Evolutionary conservation across 345 rosid genomes (phyloP), one percentile per base, ranked within the genome.

Genomic region (Brassica incana): DNA sequence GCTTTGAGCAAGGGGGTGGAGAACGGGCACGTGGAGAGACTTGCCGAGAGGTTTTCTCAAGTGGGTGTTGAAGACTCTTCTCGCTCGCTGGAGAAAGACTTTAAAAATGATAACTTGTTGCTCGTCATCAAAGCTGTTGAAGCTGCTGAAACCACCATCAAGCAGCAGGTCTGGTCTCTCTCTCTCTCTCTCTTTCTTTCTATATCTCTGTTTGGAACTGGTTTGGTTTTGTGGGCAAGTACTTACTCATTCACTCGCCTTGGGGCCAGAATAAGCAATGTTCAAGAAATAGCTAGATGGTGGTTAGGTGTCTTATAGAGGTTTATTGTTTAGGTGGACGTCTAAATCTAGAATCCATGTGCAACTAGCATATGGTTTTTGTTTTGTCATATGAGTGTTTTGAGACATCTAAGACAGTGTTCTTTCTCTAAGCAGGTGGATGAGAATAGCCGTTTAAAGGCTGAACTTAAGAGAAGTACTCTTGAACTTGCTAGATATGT

Each of bases 71-170:
- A 77, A 40, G 85, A 85, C 66, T 59, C 77, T 66, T 64, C 77
- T 58, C 62, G 32, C 50, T 72, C 5, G 1, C 75, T 38, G 10
- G 83, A 58, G 77, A 36, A 52, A 72, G 78, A 43, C 38, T 58
- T 30, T 77, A 85, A 83, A 66, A 86, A 85, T 78, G 89, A 87
- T 12, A 89, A 77, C 82, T 89, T 92, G 84, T 85, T 83, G 73
- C 94, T 87, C 89, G 99, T 90, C 32, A 87, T 91, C 88, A 88
- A 91, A 80, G 97, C 97, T 14, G 94, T 92, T 3, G 97, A 95
- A 84, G 93, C 94, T 5, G 97, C 99, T 15, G 97, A 91, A 85
- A 86, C 90, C 72, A 88, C 92, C 52, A 95, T 95, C 77, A 89
- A 84, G 78, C 94, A 88, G 64, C 96, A 92, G 97, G 99, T 92